Percentiles rank a stretch among this genome's conserved stretches.
These are phyloP conservation scores for Botrytis porri DNA, from an alignment of 2,329 filamentous ascomycete species.

Conservation along the genomic window DNA sequence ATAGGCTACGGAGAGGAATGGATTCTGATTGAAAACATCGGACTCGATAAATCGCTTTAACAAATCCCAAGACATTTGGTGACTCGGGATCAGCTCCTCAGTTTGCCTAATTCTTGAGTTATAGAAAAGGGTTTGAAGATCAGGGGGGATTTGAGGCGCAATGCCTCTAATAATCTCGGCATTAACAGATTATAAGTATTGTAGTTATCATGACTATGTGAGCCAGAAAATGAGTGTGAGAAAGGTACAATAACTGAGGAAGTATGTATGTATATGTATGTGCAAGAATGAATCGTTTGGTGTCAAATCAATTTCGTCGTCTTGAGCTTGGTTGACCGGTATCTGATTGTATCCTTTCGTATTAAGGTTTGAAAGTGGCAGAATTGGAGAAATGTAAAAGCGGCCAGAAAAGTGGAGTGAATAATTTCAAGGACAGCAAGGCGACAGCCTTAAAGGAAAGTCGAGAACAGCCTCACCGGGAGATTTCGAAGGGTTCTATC, in stretches of 20 bases:
- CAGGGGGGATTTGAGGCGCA: constrained; percentile 32
- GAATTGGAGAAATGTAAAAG: constrained; percentile 16
- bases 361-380: constrained; percentile 5
- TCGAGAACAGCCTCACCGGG: constrained; percentile 8
- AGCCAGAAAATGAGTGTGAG: constrained; percentile 23
- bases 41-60: constrained; percentile 88
- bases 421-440: background rate
- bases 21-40: constrained; percentile 90
- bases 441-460: background rate
- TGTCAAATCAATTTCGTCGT: background rate
- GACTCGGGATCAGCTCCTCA: constrained; percentile 18
- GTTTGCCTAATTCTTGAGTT: constrained; percentile 16
- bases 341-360: constrained; percentile 2
- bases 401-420: constrained; percentile 15
- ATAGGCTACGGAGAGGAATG: constrained; percentile 84
- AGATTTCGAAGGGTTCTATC: background rate
- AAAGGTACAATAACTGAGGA: background rate
- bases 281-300: background rate
- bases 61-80: constrained; percentile 74
- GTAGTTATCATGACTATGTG: constrained; percentile 28
- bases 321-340: constrained; percentile 8
- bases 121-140: constrained; percentile 23
- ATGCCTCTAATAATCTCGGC: constrained; percentile 38
- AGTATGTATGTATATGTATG: background rate
- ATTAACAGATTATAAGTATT: constrained; percentile 32